Conservation (phyloP, 2,329 filamentous ascomycete species). For the Microthyrium microscopicum region DNA sequence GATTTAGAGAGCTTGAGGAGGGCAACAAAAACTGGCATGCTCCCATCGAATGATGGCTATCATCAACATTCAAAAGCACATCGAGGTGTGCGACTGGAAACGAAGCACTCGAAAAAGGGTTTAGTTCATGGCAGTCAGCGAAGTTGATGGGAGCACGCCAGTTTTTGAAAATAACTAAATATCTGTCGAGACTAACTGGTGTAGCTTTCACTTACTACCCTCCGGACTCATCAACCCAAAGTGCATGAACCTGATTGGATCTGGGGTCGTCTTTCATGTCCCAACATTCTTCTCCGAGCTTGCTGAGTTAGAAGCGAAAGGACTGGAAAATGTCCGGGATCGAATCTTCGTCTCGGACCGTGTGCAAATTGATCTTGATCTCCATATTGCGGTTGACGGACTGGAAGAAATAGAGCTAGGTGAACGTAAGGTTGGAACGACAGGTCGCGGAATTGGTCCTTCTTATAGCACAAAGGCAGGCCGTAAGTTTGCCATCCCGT, state of each 20-base stretch:
- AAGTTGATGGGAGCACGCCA: no score
- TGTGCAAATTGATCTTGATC: slow-evolving; percentile 44
- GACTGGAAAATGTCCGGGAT: slow-evolving; percentile 35
- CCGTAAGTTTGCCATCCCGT: no score
- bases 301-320: slow-evolving; percentile 41
- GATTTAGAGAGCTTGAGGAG: no score
- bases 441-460: slow-evolving; percentile 26
- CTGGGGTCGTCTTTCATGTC: slow-evolving; percentile 49
- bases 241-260: slow-evolving; percentile 55
- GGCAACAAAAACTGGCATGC: no score
- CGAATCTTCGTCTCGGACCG: slow-evolving; percentile 49
- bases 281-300: slow-evolving; percentile 52
- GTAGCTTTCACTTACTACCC: slow-evolving; percentile 22
- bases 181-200: slow-evolving; percentile 10
- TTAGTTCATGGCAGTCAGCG: no score
- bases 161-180: slow-evolving; percentile 16
- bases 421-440: slow-evolving; percentile 34
- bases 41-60: no score
- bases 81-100: background rate
- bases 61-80: no score
- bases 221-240: slow-evolving; percentile 56
- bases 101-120: background rate
- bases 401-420: slow-evolving; percentile 33
- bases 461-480: slow-evolving; percentile 47
- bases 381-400: slow-evolving; percentile 52